phyloP scores from a whole-genome alignment of 2,329 filamentous ascomycete genomes.

The Sclerotinia glacialis region DNA sequence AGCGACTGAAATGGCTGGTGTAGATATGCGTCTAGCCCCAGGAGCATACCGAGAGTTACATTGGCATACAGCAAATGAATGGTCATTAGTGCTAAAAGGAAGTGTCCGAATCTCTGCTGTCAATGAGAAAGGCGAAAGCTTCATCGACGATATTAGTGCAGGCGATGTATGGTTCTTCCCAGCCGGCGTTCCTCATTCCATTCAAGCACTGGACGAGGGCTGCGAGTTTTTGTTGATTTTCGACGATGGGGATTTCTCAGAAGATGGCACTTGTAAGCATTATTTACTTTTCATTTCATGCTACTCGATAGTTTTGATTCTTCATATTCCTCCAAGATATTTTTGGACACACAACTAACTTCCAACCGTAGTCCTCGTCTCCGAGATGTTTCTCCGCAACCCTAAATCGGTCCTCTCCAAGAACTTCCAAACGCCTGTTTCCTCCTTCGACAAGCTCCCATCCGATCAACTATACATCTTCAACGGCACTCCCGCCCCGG shows the following conservation, averaged over 20 bases:
- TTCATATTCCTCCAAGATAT: no score
- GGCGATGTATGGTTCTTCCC: slow-evolving; percentile 57
- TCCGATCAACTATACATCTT: slow-evolving; percentile 52
- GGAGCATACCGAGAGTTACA: slow-evolving; percentile 62
- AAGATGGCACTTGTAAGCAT: slow-evolving; percentile 51
- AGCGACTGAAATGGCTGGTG: slow-evolving; percentile 52
- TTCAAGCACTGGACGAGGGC: slow-evolving; percentile 55
- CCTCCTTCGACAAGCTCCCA: slow-evolving; percentile 49
- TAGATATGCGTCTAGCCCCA: slow-evolving; percentile 57
- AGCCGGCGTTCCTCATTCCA: slow-evolving; percentile 49
- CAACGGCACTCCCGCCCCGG: slow-evolving; percentile 48
- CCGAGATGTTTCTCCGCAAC: slow-evolving; percentile 32
- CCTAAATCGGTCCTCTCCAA: slow-evolving; percentile 52
- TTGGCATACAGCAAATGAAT: slow-evolving; percentile 56
- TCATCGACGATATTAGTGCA: slow-evolving; percentile 48
- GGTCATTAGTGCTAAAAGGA: slow-evolving; percentile 54
- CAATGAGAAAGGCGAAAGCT: slow-evolving; percentile 50
- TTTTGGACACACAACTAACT: slow-evolving; percentile 1
- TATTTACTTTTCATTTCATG: no score
- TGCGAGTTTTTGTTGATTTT: slow-evolving; percentile 60
- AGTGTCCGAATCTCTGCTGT: slow-evolving; percentile 51
- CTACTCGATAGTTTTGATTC: not conserved
- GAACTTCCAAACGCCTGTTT: slow-evolving; percentile 49
- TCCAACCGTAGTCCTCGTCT: slow-evolving; percentile 44
- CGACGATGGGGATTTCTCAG: slow-evolving; percentile 56